These are phyloP conservation scores for Fraxinus baroniana DNA, from an alignment of 305 asterid species.

Conservation along the genomic window DNA sequence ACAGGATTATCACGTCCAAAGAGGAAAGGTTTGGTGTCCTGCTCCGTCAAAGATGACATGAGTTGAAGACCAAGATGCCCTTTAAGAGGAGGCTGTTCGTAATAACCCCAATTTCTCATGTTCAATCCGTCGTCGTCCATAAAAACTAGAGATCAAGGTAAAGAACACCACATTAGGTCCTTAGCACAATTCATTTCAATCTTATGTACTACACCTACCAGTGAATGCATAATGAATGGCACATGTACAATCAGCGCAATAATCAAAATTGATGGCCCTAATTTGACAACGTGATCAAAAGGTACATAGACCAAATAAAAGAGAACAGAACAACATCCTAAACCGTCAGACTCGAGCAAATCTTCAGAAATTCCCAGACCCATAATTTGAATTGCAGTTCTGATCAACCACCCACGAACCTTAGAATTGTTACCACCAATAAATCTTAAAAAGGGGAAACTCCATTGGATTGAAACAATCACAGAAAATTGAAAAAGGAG, in stretches of 20 bases:
- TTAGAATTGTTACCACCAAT: neutral
- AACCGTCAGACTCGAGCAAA: conserved; percentile 13
- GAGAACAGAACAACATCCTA: conserved; percentile 4
- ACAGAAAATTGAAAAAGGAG: neutral
- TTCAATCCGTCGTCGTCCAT: conserved; percentile 89
- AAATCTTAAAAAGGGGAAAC: neutral
- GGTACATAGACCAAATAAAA: neutral
- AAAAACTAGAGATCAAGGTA: conserved; percentile 38
- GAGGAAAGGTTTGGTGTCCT: conserved; percentile 66
- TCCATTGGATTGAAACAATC: conserved; percentile 23
- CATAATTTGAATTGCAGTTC: conserved; percentile 24
- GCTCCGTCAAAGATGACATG: conserved; percentile 67
- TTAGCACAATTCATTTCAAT: neutral
- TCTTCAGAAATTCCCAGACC: neutral
- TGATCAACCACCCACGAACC: neutral
- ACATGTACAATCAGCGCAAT: neutral
- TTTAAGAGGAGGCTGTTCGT: conserved; percentile 59
- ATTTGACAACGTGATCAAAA: neutral
- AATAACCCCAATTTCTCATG: conserved; percentile 93
- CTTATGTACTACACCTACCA: neutral
- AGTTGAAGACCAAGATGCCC: conserved; percentile 77
- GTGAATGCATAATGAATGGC: conserved; percentile 13
- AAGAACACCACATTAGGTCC: conserved; percentile 28
- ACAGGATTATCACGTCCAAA: conserved; percentile 54
- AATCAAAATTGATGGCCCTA: neutral